A percentile compares a stretch with the other conserved stretches of the same genome.
phyloP scores from a whole-genome alignment of 1,284 basidiomycete genomes.

The Apiotrichum montevideense region DNA sequence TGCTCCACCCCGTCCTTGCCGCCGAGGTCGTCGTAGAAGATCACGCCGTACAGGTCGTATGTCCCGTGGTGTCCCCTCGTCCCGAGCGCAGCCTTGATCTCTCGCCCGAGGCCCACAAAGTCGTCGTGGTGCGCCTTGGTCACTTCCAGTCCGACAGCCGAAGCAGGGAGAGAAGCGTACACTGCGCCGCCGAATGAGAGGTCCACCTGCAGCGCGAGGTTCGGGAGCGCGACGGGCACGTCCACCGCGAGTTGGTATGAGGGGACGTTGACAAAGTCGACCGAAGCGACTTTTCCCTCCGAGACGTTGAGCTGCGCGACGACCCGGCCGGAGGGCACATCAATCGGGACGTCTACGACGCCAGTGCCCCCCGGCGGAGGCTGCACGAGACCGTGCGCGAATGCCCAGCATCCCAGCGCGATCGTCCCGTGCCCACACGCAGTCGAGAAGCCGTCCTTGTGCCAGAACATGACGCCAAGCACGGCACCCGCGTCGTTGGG shows the following conservation, averaged over 20 bases:
- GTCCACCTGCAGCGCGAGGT: constrained; percentile 34
- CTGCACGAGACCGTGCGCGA: constrained; percentile 29
- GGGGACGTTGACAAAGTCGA: constrained; percentile 20
- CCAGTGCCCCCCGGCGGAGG: constrained; percentile 1
- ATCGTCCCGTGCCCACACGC: constrained; percentile 53
- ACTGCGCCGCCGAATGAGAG: constrained; percentile 50
- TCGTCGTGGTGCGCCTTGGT: constrained; percentile 29
- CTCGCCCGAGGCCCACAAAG: constrained; percentile 31
- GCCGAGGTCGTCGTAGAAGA: constrained; percentile 13
- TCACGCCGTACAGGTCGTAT: constrained; percentile 17
- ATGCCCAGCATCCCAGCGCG: constrained; percentile 50
- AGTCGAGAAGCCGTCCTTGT: constrained; percentile 53
- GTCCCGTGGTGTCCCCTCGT: constrained; percentile 16
- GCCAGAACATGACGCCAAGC: constrained; percentile 51
- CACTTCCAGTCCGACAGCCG: constrained; percentile 42
- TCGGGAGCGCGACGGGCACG: constrained; percentile 1
- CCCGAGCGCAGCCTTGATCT: constrained; percentile 31
- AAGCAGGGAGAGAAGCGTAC: constrained; percentile 47
- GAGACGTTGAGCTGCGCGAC: constrained; percentile 1
- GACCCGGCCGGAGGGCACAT: constrained; percentile 18
- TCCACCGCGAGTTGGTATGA: constrained; percentile 6
- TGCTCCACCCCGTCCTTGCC: constrained; percentile 1
- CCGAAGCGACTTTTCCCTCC: constrained; percentile 5
- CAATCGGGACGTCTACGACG: constrained; percentile 11
- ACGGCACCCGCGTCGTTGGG: constrained; percentile 44